These are phyloP conservation scores for Chaetomiaceae sp. DNA, from an alignment of 2,329 filamentous ascomycete species.

Conservation along the genomic window DNA sequence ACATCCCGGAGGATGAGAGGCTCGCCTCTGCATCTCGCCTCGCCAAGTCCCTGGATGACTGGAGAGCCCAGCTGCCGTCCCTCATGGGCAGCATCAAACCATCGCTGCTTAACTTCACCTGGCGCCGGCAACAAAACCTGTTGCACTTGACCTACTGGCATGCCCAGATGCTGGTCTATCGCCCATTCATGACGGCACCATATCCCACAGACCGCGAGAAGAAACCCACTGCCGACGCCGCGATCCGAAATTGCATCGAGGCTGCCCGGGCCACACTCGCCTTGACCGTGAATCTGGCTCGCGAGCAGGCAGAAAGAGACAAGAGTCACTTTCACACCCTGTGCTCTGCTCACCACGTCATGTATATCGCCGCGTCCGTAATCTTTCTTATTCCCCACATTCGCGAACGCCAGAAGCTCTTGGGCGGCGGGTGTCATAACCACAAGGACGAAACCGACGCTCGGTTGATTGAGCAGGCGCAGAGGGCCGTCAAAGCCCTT, in stretches of 20 bases:
- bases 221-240: too few species aligned
- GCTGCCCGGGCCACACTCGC: too few species aligned
- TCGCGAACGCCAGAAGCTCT: slow-evolving; percentile 15
- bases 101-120: neutral
- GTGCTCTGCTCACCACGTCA: too few species aligned
- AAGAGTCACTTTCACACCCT: too few species aligned
- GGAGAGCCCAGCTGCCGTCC: neutral
- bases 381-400: too few species aligned
- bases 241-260: too few species aligned
- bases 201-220: too few species aligned
- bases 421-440: neutral
- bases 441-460: slow-evolving; percentile 8
- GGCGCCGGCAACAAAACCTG: neutral
- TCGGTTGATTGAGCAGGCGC: slow-evolving; percentile 12
- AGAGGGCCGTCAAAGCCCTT: slow-evolving; percentile 12
- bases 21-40: neutral
- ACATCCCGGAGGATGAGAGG: slow-evolving; percentile 1
- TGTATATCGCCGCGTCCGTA: too few species aligned
- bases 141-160: neutral
- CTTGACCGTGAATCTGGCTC: too few species aligned
- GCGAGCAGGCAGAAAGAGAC: too few species aligned
- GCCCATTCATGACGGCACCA: slow-evolving; percentile 1
- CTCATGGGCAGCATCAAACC: neutral
- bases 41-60: neutral
- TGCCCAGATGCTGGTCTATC: neutral